Conservation (phyloP, 31 red algal species). For the Odonthalia washingtoniensis region DNA sequence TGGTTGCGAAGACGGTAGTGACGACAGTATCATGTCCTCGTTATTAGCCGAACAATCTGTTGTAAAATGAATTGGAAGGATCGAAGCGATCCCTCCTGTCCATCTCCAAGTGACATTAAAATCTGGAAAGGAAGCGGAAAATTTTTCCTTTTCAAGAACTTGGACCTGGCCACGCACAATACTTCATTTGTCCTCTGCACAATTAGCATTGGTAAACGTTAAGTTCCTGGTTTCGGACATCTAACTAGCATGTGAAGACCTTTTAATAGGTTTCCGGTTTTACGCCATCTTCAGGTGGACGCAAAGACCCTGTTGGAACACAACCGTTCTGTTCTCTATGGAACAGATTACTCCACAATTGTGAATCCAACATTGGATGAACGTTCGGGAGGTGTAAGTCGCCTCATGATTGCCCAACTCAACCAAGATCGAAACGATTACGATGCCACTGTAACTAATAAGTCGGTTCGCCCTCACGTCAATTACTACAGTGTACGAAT, state of each 20-base stretch:
- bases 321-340: not conserved
- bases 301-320: not conserved
- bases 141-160: constrained; percentile 7
- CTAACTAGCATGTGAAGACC: constrained; percentile 1
- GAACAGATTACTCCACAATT: not conserved
- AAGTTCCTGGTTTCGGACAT: not conserved
- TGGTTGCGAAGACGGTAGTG: too few species aligned
- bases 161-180: not conserved
- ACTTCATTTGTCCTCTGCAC: not conserved
- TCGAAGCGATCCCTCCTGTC: too few species aligned
- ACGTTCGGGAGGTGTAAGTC: not conserved
- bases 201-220: not conserved
- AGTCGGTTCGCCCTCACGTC: not conserved
- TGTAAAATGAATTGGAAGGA: too few species aligned
- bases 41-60: too few species aligned
- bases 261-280: not conserved
- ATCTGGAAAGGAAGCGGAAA: constrained; percentile 1
- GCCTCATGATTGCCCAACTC: not conserved
- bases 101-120: too few species aligned
- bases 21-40: too few species aligned
- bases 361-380: not conserved
- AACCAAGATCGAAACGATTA: not conserved
- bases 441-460: not conserved
- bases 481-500: not conserved
- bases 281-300: not conserved